Base-by-base conservation (phyloP, 192 early-diverging fungal genomes). In the Thamnidium elegans region DNA sequence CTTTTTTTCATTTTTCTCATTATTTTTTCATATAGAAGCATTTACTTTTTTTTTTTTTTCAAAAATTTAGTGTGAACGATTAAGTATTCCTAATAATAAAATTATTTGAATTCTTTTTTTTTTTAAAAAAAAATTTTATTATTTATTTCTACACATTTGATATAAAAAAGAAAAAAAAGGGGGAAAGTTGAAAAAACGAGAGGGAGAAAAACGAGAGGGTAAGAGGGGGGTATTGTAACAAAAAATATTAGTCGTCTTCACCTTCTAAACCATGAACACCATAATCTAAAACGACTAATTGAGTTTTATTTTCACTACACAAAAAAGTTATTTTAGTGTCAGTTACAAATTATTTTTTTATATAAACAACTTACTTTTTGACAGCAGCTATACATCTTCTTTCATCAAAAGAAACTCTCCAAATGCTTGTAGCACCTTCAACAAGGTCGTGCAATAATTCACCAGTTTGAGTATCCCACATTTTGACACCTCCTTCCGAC, bases 391-490 rank as follows among this genome's bases (percentile, higher is more conserved):
- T 91, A 78, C 76, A 96, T 60, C 83, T 87, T 10, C 84, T 82
- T 55, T 91, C 86, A 75, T 96, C 94, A 85, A 99, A 96, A 65
- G 83, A 72, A 34, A 94, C 90, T 65, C 94, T 85, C 94, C 95
- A 98, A 3, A 99, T 94, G 10, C 92, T 90, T 5, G 79, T 80
- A 14, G 97, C 76, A 23, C 88, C 82, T 0, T 84, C 79, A 21
- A 98, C 71, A 36, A 98, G 72, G 65, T 99, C 93, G 14, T 94
- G 79, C 1, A 93, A 80, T 62, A 91, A 89, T 42, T 85, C 74
- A 17, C 95, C 95, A 8, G 91, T 90, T 26, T 83, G 75, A 10
- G 94, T 82, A 70, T 99, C 92, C 95, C 97, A 99, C 62, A 97
- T 81, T 70, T 98, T 97, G 26, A 99, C 82, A 0, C 91, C 92